These are phyloP conservation scores for Helicostylum pulchrum DNA, from an alignment of 192 early-diverging fungal genomes.

Conservation along the genomic window DNA sequence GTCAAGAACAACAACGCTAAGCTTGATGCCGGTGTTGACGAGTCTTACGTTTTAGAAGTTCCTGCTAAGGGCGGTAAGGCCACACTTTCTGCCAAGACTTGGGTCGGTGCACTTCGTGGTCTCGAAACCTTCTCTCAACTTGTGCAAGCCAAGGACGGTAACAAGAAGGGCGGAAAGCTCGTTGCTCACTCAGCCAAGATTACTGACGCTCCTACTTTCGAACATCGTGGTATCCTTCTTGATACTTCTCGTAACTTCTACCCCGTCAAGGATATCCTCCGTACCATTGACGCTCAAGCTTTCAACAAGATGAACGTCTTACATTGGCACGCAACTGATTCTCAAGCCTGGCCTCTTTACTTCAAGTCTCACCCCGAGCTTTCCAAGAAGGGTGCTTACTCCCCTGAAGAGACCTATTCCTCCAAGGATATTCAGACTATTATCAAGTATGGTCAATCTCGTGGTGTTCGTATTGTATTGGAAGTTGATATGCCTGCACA, in stretches of 20 bases:
- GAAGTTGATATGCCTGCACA: constrained; percentile 88
- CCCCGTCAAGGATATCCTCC: constrained; percentile 50
- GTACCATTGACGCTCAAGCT: constrained; percentile 67
- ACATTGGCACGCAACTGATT: constrained; percentile 73
- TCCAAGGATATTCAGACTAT: constrained; percentile 62
- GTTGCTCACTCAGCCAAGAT: constrained; percentile 57
- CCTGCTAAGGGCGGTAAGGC: constrained; percentile 47
- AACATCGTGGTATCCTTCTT: constrained; percentile 65
- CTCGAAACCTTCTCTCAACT: constrained; percentile 74
- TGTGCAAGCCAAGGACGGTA: constrained; percentile 27
- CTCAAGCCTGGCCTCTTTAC: constrained; percentile 71
- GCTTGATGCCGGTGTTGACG: constrained; percentile 57
- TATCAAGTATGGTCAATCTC: constrained; percentile 64
- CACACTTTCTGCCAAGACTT: constrained; percentile 52
- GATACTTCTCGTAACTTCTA: constrained; percentile 72
- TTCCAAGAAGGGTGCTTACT: constrained; percentile 61
- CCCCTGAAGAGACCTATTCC: constrained; percentile 59
- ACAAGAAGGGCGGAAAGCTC: constrained; percentile 35
- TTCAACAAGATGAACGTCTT: constrained; percentile 75
- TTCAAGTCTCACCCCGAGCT: constrained; percentile 61
- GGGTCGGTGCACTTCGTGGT: constrained; percentile 69
- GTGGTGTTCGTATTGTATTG: constrained; percentile 82
- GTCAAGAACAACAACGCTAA: constrained; percentile 47
- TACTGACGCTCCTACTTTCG: constrained; percentile 56
- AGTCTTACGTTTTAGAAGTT: constrained; percentile 70